Evolutionary conservation across 1,284 basidiomycete species (phyloP), one percentile per base, ranked within the genome.

Genomic region (Sporisorium sorghi): DNA sequence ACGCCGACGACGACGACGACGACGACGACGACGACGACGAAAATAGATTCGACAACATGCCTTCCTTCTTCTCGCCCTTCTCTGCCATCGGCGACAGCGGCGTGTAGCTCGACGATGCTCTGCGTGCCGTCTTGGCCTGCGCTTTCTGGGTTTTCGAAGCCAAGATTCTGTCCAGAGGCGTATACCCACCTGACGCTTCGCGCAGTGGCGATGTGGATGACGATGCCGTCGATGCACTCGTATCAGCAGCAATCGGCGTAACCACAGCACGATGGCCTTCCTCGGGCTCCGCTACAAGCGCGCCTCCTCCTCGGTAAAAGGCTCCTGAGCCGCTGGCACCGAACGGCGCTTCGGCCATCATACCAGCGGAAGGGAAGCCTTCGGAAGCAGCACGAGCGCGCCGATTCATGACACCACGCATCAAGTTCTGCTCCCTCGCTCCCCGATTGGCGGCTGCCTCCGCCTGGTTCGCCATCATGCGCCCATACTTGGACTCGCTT

Each of bases 121-220:
- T 48, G 12, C 78, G 51, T 26, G 56, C 50, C 12, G 65, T 62
- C 46, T 69, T 75, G 12, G 58, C 62, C 33, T 69, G 55, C 21
- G 59, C 17, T 26, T 79, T 71, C n/a, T 69, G 74, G 14, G 78
- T 66, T 30, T 77, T 80, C 32, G 74, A 70, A 12, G 74, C 65
- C 15, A 79, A 28, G 14, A 76, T 50, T 21, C 71, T 35, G 28
- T 74, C 78, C 14, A 76, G 68, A 5, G 78, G 68, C 15, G 78
- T 61, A 19, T 74, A 80, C 3, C 65, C 49, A 5, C 65, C 50
- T 7, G 61, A 50, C 14, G 21, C 46, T 11, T 65, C 58, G 23
- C 56, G 60, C 49, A 58, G 64, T 5, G 46, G 40, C n/a, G 54
- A 43, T 5, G 58, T 28, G 1, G 48, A 42, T 15, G 49, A 14